Base-by-base conservation (phyloP, 108 stramenopile genomes). In the Chaetoceros tenuissimus region DNA sequence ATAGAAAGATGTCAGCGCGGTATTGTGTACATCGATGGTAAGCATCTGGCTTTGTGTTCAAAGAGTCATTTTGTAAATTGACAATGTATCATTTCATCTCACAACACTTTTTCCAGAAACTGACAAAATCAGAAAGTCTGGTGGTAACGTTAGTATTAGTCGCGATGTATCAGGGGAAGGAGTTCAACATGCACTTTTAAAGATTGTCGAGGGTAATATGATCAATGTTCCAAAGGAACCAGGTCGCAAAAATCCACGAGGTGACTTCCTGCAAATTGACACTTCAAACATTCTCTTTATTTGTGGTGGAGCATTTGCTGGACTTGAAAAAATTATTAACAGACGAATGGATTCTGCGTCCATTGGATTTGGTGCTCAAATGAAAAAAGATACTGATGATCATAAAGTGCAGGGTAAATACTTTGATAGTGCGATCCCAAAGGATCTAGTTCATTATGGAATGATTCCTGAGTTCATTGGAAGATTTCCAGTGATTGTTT, bases 391-490 rank as follows among this genome's bases (percentile, higher is more conserved):
- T 31, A 66, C 89, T 24, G 74, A 89, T n/a, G 81, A 96, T 62
- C 88, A 81, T 49, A 79, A 83, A 54, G 80, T 91, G 20, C 86
- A 92, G 59, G 92, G 87, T 0, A 80, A 78, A 31, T 89, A 86
- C 66, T 94, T 96, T 60, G 83, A 94, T 51, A 77, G 68, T 53
- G 94, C 89, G 43, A 89, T 94, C 68, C 97, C 97, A 29, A 89
- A 85, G 60, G 97, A 98, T 76, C 74, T 98, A 45, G 84, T 95
- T 18, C 75, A 82, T 28, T 98, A 73, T 59, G 97, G 96, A 5
- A 94, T 98, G 79, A 97, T 98, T 55, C 97, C 97, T 20, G 97
- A 98, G 67, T 97, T 97, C 49, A 80, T 97, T 28, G 97, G 97
- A 19, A 85, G 97, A 25, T 97, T 98, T 69, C 96, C 97, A 3